phyloP scores from a whole-genome alignment of 2,329 filamentous ascomycete species.

The Pseudonectria foliicola region DNA sequence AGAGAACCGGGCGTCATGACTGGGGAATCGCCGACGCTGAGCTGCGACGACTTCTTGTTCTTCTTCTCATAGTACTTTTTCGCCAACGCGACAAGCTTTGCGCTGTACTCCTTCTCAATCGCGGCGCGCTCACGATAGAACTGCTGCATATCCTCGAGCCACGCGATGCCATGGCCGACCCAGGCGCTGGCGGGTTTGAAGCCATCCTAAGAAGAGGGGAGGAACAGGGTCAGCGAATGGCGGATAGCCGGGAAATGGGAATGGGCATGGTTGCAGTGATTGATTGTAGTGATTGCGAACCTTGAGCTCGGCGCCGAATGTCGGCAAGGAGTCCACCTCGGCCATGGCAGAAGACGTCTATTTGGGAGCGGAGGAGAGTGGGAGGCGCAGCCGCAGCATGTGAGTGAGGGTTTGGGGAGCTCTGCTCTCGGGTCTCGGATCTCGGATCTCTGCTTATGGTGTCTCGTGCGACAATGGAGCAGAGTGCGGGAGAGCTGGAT shows the following conservation, averaged over 20 bases:
- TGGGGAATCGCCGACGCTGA: constrained; percentile 92
- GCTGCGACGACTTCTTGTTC: constrained; percentile 73
- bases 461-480: too few species aligned
- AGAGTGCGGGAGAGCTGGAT: too few species aligned
- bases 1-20: constrained; percentile 90
- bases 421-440: too few species aligned
- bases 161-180: constrained; percentile 82
- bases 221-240: background rate
- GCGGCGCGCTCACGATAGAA: constrained; percentile 93
- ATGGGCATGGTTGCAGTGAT: constrained; percentile 8
- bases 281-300: constrained; percentile 38
- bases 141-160: constrained; percentile 93
- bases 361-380: constrained; percentile 12
- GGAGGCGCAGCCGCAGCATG: constrained; percentile 8
- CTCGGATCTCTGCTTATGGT: too few species aligned
- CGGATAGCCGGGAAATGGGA: constrained; percentile 4
- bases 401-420: too few species aligned
- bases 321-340: constrained; percentile 73
- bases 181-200: constrained; percentile 93
- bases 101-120: constrained; percentile 95
- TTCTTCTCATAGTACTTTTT: constrained; percentile 99
- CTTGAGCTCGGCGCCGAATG: constrained; percentile 93
- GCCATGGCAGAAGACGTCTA: constrained; percentile 50
- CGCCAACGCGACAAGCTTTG: constrained; percentile 77
- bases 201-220: constrained; percentile 60